Percentiles rank a stretch among this genome's conserved stretches.
phyloP scores from a whole-genome alignment of 352 stramenopile species.

The Globisporangium alternatum region DNA sequence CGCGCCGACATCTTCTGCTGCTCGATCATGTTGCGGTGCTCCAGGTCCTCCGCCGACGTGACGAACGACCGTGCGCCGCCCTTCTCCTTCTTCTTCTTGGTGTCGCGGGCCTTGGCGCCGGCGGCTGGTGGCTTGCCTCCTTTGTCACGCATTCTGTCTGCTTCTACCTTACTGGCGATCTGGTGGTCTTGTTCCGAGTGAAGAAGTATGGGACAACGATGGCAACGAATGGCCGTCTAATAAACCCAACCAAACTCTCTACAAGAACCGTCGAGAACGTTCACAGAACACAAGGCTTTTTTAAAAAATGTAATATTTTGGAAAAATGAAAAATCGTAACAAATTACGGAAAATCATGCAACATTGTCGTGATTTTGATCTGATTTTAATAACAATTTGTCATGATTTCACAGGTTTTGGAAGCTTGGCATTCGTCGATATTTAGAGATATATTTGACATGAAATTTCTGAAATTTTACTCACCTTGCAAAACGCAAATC shows the following conservation, averaged over 20 bases:
- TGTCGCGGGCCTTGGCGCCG: constrained; percentile 39
- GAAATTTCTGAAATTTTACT: too few relatives aligned
- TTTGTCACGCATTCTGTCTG: constrained; percentile 55
- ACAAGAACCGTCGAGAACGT: constrained; percentile 23
- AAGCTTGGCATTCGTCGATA: too few relatives aligned
- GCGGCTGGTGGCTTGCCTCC: constrained; percentile 37
- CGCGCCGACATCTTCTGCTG: constrained; percentile 68
- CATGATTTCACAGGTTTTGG: too few relatives aligned
- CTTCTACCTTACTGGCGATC: not conserved
- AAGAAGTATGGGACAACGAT: not conserved
- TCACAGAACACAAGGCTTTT: constrained; percentile 13
- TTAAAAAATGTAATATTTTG: too few relatives aligned
- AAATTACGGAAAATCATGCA: too few relatives aligned
- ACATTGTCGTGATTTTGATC: too few relatives aligned
- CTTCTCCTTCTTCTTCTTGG: constrained; percentile 71
- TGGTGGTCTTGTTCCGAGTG: constrained; percentile 4
- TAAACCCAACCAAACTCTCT: too few relatives aligned
- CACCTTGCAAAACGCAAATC: too few relatives aligned
- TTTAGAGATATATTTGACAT: too few relatives aligned
- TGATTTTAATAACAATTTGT: too few relatives aligned
- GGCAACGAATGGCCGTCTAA: too few relatives aligned
- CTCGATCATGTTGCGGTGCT: constrained; percentile 63
- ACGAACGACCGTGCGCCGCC: constrained; percentile 75
- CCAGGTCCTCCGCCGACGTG: constrained; percentile 83
- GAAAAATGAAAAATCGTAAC: too few relatives aligned